Base-by-base conservation (phyloP, 2,329 filamentous ascomycete species). In the Penicillium paneum region DNA sequence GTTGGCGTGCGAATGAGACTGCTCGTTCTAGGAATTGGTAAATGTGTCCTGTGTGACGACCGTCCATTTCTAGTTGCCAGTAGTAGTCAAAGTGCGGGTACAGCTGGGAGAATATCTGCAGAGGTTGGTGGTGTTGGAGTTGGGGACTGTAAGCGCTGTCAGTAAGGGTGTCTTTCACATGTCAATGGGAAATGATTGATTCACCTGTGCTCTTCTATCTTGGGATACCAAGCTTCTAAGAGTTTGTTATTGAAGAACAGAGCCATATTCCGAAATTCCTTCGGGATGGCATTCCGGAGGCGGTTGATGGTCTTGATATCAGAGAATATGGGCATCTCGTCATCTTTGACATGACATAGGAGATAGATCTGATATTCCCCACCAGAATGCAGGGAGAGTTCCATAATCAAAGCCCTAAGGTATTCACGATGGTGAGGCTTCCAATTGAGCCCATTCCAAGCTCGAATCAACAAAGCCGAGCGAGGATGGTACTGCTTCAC, bases 401-500 rank as follows among this genome's bases (percentile, higher is more conserved):
- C 92, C 21, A 87, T 83, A 66, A 97, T 91, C 73, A 96, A 83
- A 31, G 91, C 87, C 29, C 92, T 87, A 34, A 97, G 74, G 65
- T 91, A 90, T 71, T 92, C 84, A 45, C 93, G 80, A 66, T 94
- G 90, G 65, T 96, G 89, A 39, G 88, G 83, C 10, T 85, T 85
- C 79, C 91, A 97, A 8, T 83, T 65, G 62, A 89, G 95, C 62
- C 89, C 88, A 61, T 87, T 85, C 89, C 90, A 96, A 46, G 88
- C 88, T 24, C 92, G 83, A 24, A 97, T 82, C 1, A 97, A 83
- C 6, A 97, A 80, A 3, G 90, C 91, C 0, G 89, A 93, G 21
- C 90, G 64, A 13, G 64, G 40, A 52, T 66, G 59, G 36, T 55
- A 54, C n/a, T n/a, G 45, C 39, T 59, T 62, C 31, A 47, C n/a